These are phyloP conservation scores for Venturia aucupariae DNA, from an alignment of 2,329 filamentous ascomycete genomes.

Conservation along the genomic window DNA sequence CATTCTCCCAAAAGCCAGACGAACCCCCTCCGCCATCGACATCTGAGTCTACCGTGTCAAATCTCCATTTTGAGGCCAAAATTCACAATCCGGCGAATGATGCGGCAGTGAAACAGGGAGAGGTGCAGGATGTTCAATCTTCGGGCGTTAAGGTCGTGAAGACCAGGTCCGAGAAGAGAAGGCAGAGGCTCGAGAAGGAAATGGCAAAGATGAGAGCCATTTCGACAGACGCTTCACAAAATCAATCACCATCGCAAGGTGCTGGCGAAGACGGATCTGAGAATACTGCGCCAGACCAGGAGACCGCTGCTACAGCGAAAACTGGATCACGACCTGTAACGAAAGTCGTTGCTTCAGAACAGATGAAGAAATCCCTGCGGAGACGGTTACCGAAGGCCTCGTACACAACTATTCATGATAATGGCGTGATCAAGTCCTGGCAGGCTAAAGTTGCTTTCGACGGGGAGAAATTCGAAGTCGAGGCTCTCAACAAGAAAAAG, in stretches of 20 bases:
- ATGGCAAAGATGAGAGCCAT: no score
- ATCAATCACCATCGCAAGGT: background rate
- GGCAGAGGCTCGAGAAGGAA: no score
- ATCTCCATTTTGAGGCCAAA: background rate
- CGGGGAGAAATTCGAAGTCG: background rate
- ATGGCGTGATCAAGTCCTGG: background rate
- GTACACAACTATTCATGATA: background rate
- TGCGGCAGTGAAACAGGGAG: background rate
- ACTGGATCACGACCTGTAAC: background rate
- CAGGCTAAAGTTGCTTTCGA: background rate
- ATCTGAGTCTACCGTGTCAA: background rate
- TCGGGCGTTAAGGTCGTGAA: background rate
- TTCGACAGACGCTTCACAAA: background rate
- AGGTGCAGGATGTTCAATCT: background rate
- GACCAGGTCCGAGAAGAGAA: no score
- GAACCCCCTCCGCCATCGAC: background rate
- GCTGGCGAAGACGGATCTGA: background rate
- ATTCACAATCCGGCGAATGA: background rate
- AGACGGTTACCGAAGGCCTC: background rate
- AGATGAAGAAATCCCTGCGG: background rate
- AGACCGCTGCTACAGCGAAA: no score
- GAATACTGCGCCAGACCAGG: background rate
- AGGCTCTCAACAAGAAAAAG: background rate
- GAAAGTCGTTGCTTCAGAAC: background rate
- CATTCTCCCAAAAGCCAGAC: background rate